These are phyloP conservation scores for Lactifluus hygrophoroides DNA, from an alignment of 768 basidiomycete species.

Conservation along the genomic window DNA sequence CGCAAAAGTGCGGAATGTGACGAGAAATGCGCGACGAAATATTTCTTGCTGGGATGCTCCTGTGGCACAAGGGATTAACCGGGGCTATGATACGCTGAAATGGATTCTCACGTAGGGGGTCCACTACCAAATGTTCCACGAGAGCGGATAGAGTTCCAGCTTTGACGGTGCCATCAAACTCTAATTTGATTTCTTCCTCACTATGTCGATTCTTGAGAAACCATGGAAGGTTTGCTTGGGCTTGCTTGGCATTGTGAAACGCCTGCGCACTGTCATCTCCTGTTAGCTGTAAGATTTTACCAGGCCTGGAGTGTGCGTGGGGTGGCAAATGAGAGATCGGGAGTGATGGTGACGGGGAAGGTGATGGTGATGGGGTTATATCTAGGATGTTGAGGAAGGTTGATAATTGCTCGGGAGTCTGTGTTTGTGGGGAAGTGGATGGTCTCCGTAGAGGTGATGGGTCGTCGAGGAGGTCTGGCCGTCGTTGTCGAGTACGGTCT, in stretches of 20 bases:
- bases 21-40: slow-evolving; percentile 62
- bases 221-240: slow-evolving; percentile 39
- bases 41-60: slow-evolving; percentile 24
- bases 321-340: background rate
- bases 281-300: slow-evolving; percentile 33
- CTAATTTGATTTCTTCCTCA: slow-evolving; percentile 53
- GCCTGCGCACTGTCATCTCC: slow-evolving; percentile 38
- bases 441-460: slow-evolving; percentile 7
- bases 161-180: slow-evolving; percentile 55
- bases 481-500: slow-evolving; percentile 8
- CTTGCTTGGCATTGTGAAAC: slow-evolving; percentile 32
- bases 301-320: slow-evolving; percentile 20
- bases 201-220: slow-evolving; percentile 50
- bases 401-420: slow-evolving; percentile 1
- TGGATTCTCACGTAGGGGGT: slow-evolving; percentile 46
- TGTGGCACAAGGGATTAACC: background rate
- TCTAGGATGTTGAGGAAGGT: background rate
- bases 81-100: background rate
- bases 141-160: slow-evolving; percentile 65
- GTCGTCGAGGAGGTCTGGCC: slow-evolving; percentile 9
- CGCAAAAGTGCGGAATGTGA: slow-evolving; percentile 77
- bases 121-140: slow-evolving; percentile 59
- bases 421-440: slow-evolving; percentile 11
- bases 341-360: background rate
- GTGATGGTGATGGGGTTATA: background rate